phyloP scores from a whole-genome alignment of 495 filamentous ascomycete species.

The Penicillium waksmanii region DNA sequence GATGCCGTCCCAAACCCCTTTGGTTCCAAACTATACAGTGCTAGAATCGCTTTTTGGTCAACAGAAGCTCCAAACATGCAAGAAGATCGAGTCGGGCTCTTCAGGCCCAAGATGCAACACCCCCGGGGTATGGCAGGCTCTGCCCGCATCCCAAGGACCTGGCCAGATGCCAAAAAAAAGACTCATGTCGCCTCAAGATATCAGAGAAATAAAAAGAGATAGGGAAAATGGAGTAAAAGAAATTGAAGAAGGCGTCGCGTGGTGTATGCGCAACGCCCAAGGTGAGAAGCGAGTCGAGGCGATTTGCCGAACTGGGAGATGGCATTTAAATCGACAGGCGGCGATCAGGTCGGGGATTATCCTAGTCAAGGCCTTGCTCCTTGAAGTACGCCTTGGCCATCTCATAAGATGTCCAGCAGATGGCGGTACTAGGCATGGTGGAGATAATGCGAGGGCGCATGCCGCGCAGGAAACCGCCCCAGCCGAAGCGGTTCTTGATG shows the following conservation, averaged over 20 bases:
- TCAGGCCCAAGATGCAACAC: conserved; percentile 14
- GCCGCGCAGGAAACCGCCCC: conserved; percentile 88
- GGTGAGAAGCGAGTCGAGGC: conserved; percentile 9
- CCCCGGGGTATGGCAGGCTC: conserved; percentile 15
- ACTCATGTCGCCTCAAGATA: conserved; percentile 21
- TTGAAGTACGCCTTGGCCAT: conserved; percentile 79
- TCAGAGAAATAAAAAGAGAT: conserved; percentile 11
- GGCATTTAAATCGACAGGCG: conserved; percentile 14
- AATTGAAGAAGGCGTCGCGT: conserved; percentile 12
- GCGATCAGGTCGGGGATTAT: conserved; percentile 10
- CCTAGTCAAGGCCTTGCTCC: conserved; percentile 27
- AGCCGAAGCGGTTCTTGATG: conserved; percentile 82
- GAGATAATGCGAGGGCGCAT: conserved; percentile 90
- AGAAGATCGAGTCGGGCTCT: conserved; percentile 15
- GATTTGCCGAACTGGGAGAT: conserved; percentile 7
- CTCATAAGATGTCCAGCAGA: conserved; percentile 90
- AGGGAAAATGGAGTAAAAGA: background rate
- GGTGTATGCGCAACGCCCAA: conserved; percentile 13
- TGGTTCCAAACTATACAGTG: conserved; percentile 33
- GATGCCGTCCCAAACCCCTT: conserved; percentile 12
- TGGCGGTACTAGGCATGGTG: conserved; percentile 97
- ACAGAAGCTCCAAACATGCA: conserved; percentile 25
- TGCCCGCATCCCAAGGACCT: conserved; percentile 15
- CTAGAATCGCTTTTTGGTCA: conserved; percentile 27
- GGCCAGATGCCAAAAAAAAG: conserved; percentile 19